A percentile compares a stretch with the other conserved stretches of the same genome.
Conservation (phyloP, 2,329 filamentous ascomycete genomes). For the Didymella sp. region DNA sequence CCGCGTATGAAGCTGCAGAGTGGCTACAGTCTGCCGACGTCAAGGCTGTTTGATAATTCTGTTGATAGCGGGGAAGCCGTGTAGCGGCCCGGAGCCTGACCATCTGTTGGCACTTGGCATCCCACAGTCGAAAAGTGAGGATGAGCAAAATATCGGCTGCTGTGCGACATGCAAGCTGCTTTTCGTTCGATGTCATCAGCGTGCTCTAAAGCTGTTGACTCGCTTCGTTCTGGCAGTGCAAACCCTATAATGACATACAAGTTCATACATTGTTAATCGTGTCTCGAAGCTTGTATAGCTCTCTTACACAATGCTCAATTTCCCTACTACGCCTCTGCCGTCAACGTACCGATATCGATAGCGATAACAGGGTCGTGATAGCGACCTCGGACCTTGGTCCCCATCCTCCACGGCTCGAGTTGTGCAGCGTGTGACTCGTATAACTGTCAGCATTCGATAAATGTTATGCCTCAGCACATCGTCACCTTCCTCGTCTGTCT, state of each 20-base stretch:
- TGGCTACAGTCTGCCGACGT: conserved; percentile 21
- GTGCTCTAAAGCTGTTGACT: conserved; percentile 10
- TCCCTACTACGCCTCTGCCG: conserved; percentile 19
- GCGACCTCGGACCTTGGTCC: conserved; percentile 2
- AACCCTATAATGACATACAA: background rate
- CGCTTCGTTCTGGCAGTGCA: background rate
- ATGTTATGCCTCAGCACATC: conserved; percentile 32
- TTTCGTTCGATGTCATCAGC: conserved; percentile 13
- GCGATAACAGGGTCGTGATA: conserved; percentile 7
- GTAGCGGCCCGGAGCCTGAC: conserved; percentile 9
- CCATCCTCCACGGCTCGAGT: conserved; percentile 18
- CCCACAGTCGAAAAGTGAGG: conserved; percentile 3
- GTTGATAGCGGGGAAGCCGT: conserved; percentile 14
- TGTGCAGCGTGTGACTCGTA: conserved; percentile 41
- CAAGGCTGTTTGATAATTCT: conserved; percentile 23
- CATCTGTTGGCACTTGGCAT: conserved; percentile 20
- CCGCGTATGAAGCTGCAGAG: conserved; percentile 18
- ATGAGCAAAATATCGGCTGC: conserved; percentile 3
- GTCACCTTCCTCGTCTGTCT: conserved; percentile 28
- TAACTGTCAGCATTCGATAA: conserved; percentile 47
- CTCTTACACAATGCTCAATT: conserved; percentile 2
- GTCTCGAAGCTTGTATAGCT: background rate
- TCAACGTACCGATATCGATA: conserved; percentile 26
- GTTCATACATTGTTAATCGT: background rate
- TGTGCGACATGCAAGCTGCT: conserved; percentile 9